Conservation (phyloP, 2,329 filamentous ascomycete species). For the Trichoderma hamatum region DNA sequence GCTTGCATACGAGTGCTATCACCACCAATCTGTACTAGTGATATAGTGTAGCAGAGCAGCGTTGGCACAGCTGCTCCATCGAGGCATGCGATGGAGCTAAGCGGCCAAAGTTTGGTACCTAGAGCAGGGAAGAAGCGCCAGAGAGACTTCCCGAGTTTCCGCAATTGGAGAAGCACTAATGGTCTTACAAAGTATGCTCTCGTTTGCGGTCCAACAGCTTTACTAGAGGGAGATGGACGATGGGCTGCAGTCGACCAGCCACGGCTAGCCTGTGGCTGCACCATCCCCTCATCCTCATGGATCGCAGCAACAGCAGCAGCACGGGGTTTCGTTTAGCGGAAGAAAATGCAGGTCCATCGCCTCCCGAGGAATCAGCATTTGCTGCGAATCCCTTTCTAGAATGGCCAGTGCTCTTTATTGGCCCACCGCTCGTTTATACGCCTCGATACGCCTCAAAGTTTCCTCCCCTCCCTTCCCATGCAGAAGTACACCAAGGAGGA, state of each 20-base stretch:
- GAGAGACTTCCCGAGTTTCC: constrained; percentile 11
- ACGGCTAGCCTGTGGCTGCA: constrained; percentile 9
- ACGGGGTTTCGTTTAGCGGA: neutral
- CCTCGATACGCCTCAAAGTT: constrained; percentile 8
- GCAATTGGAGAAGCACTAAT: constrained; percentile 7
- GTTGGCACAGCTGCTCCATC: too few species aligned
- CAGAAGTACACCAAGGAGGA: too few species aligned
- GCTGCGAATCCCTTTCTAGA: neutral
- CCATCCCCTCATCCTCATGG: neutral
- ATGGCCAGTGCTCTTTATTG: neutral
- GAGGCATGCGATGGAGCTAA: too few species aligned
- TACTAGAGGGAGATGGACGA: neutral
- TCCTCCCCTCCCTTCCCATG: constrained; percentile 1
- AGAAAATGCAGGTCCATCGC: neutral
- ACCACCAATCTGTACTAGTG: neutral
- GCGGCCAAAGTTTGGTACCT: constrained; percentile 3
- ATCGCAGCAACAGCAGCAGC: neutral
- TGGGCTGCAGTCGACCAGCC: neutral
- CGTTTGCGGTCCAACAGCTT: neutral
- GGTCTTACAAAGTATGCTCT: neutral
- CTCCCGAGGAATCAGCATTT: neutral
- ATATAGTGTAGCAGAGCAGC: neutral
- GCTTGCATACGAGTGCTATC: neutral
- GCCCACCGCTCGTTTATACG: neutral
- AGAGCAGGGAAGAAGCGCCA: neutral